Percentiles rank a stretch among this genome's conserved stretches.
phyloP scores from a whole-genome alignment of 2,329 filamentous ascomycete genomes.

The Didymellaceae sp. region DNA sequence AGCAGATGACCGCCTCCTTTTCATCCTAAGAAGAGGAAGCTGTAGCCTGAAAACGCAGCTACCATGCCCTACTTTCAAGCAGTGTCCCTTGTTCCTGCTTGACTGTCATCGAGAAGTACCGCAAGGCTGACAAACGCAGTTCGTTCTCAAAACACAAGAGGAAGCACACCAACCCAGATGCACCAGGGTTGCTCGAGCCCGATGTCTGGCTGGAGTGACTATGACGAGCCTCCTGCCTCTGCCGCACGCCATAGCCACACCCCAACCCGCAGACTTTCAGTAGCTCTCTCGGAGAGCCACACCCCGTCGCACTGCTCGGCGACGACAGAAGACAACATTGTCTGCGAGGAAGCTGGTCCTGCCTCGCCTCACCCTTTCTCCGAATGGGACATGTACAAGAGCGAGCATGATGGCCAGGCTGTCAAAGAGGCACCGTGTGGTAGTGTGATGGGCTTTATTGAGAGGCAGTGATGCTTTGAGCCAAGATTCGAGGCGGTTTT shows the following conservation, averaged over 20 bases:
- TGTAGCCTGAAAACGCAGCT: too few species aligned
- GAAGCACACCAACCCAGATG: neutral
- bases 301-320: conserved; percentile 1
- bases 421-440: neutral
- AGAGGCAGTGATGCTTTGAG: neutral
- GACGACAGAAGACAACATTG: neutral
- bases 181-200: neutral
- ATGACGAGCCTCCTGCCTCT: too few species aligned
- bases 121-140: neutral
- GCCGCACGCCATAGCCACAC: neutral
- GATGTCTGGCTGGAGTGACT: neutral
- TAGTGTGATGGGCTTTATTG: neutral
- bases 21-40: too few species aligned
- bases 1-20: neutral
- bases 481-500: neutral
- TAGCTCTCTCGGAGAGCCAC: neutral
- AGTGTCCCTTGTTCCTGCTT: neutral
- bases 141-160: neutral
- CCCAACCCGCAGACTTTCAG: neutral
- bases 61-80: too few species aligned
- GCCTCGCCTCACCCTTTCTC: neutral
- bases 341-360: neutral
- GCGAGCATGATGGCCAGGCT: neutral
- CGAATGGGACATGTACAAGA: neutral
- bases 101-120: too few species aligned